Base-by-base conservation (phyloP, 2,329 filamentous ascomycete species). In the Didymella exigua region DNA sequence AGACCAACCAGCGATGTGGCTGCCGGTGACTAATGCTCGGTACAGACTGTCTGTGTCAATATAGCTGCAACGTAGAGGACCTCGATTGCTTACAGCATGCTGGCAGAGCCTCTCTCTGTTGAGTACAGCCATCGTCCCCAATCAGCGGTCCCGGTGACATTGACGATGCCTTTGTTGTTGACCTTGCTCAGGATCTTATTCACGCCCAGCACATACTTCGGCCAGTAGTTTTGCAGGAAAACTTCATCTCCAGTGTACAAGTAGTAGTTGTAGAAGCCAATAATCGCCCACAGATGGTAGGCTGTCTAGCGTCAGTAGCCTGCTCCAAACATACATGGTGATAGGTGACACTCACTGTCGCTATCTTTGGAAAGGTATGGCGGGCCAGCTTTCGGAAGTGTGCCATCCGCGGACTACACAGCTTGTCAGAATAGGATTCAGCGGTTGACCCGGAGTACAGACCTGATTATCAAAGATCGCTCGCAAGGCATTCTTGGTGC, bases 191-290 rank as follows among this genome's bases (percentile, higher is more conserved):
- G 76, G 29, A 81, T 76, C 44, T 72, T 79, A 3, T 75, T 49
- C 75, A 86, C 79, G 0, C 79, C 82, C 7, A 66, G 66, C 6
- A 77, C 66, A 59, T 85, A 85, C 3, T 74, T 75, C 0, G 71
- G 59, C 83, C 82, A 86, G 23, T 79, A 79, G 5, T 62, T 49
- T 4, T 63, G 56, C 11, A 86, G 63, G 51, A 82, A 86, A 0
- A 65, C 68, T 4, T 78, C 70, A 50, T 86, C 81, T 21, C 81
- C 80, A 0, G 82, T 81, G 60, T 79, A 86, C 2, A 85, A 73
- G 38, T 84, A 76, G 60, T 86, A 86, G 46, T 85, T 83, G 65
- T 83, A 83, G 5, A 81, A 82, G 2, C 83, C 82, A 37, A 86
- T 82, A 69, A 86, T 78, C 1, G 80, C 81, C 73, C 82, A 82